Percentiles rank a stretch among this genome's conserved stretches.
phyloP scores from a whole-genome alignment of 257 asterid species.

The Gentiana dahurica region DNA sequence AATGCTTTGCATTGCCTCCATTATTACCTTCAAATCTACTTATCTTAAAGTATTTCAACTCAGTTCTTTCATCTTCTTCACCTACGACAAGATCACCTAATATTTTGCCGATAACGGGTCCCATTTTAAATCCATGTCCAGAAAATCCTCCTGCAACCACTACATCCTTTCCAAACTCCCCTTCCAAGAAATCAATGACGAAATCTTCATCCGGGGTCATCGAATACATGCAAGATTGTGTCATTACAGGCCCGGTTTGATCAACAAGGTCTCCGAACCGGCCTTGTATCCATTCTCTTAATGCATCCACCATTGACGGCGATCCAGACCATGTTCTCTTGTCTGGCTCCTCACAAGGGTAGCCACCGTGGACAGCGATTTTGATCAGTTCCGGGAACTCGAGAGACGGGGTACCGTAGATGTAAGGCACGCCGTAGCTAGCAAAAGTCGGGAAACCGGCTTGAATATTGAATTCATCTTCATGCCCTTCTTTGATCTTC shows the following conservation, averaged over 20 bases:
- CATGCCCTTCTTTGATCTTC: constrained; percentile 59
- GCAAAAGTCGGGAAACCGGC: constrained; percentile 73
- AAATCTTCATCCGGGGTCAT: constrained; percentile 90
- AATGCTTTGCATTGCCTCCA: constrained; percentile 48
- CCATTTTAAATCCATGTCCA: constrained; percentile 97
- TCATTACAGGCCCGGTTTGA: constrained; percentile 30
- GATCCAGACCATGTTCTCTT: constrained; percentile 52
- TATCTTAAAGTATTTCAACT: constrained; percentile 33
- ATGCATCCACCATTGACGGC: constrained; percentile 7
- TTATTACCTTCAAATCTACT: constrained; percentile 44
- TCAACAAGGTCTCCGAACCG: constrained; percentile 46
- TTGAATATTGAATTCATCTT: constrained; percentile 52
- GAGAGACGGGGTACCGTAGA: constrained; percentile 81
- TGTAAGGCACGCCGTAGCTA: constrained; percentile 59
- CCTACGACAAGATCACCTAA: constrained; percentile 48
- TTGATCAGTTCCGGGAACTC: constrained; percentile 85
- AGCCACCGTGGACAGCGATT: constrained; percentile 57
- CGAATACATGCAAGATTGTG: constrained; percentile 85
- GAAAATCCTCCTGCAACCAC: constrained; percentile 88
- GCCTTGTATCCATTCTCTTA: constrained; percentile 39
- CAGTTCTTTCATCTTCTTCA: constrained; percentile 38
- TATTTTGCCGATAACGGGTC: constrained; percentile 66
- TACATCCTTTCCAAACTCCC: constrained; percentile 54
- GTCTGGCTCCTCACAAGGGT: constrained; percentile 59
- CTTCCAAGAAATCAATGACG: constrained; percentile 75